Evolutionary conservation across 441 rosid genomes (phyloP), one percentile per base, ranked within the genome.

Genomic region (Brassica hybrid): DNA sequence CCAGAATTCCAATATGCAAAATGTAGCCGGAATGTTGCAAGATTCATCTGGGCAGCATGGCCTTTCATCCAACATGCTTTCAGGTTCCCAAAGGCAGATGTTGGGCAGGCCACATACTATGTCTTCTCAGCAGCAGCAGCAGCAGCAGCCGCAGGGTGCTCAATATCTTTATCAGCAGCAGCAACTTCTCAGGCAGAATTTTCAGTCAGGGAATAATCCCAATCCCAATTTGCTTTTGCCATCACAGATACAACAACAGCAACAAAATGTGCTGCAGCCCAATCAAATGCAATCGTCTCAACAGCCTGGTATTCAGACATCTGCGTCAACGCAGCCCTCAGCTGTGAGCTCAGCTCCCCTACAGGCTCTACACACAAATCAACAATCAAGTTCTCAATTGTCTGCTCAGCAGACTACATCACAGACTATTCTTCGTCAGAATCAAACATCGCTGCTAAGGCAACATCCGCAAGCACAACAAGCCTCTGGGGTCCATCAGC

Each of bases 281-380:
- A 73, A 71, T 82, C 96, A 90, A 74, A 80, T 94, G 86, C 97
- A 88, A 76, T 81, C 96, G 54, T 79, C 94, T 82, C 97, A 90
- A 83, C 97, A 89, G 80, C 74, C 93, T 73, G 88, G 88, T 73
- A 76, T 87, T 88, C 86, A 0, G 76, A 80, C 94, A 57, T 82
- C 96, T 72, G 86, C 82, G 69, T 76, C 88, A 27, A 27, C 30
- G 81, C 94, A 90, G 82, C 87, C 87, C 36, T 77, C 93, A 19
- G 25, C 73, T 52, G 67, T 85, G 69, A 85, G 85, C 81, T 93
- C 88, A 67, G 78, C 91, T 56, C 84, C 88, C 34, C 77, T 94
- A 75, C 76, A 96, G 76, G 82, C 84, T 78, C 85, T 89, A 79
- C 96, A 88, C 76, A 88, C 87, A 82, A 93, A 86, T 79, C 97